A percentile compares a stretch with the other conserved stretches of the same genome.
phyloP scores from a whole-genome alignment of 805 yeast species.

The Wickerhamiella dianesei region DNA sequence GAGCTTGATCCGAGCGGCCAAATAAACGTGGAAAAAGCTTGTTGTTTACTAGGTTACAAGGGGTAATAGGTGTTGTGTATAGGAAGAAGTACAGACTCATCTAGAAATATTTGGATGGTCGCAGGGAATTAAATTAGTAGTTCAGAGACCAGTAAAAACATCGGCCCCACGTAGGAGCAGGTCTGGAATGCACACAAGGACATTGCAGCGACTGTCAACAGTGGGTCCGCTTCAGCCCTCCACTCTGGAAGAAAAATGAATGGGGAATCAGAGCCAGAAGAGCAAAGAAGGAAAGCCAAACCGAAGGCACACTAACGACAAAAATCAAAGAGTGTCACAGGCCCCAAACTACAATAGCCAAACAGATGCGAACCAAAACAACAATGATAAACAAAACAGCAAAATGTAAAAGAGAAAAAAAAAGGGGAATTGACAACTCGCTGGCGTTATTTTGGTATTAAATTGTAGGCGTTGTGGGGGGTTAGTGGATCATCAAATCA shows the following conservation, averaged over 20 bases:
- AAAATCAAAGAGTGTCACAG: not conserved
- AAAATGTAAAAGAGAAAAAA: not conserved
- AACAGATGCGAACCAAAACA: not conserved
- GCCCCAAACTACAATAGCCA: too few species aligned
- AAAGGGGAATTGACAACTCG: not conserved
- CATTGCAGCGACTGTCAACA: too few species aligned
- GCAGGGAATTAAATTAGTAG: not conserved
- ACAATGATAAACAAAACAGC: not conserved
- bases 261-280: not conserved
- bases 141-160: not conserved
- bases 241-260: too few species aligned
- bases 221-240: too few species aligned
- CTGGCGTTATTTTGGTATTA: not conserved
- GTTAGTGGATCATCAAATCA: not conserved
- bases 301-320: not conserved
- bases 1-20: too few species aligned
- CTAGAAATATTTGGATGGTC: not conserved
- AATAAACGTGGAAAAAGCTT: too few species aligned
- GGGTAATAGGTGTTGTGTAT: not conserved
- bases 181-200: too few species aligned
- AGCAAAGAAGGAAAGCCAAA: not conserved
- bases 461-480: not conserved
- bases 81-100: not conserved
- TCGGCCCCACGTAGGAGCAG: not conserved
- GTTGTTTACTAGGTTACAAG: not conserved